Evolutionary conservation across 257 asterid species (phyloP), one percentile per base, ranked within the genome.

Genomic region (Capsicum rhomboideum): DNA sequence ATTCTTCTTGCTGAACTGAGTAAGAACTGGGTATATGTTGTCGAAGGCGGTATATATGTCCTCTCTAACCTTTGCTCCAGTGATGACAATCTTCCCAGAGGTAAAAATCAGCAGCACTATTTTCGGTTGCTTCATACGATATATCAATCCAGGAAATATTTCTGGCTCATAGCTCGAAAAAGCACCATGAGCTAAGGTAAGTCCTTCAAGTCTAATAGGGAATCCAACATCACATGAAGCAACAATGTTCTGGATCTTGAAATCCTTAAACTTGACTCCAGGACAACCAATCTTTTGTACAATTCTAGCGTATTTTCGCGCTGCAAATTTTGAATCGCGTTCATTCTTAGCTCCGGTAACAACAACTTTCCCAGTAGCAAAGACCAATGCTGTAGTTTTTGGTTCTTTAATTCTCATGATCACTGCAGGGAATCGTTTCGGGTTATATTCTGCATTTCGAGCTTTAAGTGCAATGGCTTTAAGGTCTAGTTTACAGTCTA

Each of bases 401-500:
- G 94, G 97, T 84, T 92, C 97, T 56, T 94, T 87, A 34, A 92
- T 90, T 88, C 97, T 87, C 97, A 92, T 90, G 86, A 92, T 92
- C 88, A 92, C 97, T 0, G 97, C 94, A 82, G 97, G 93, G 82
- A 92, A 92, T 89, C 93, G 93, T 95, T 94, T 95, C 26, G 97
- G 97, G 86, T 95, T 95, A 80, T 95, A 95, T 82, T 95, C 98
- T 46, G 98, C 98, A 88, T 93, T 95, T 12, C 96, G 91, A 52
- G 98, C 98, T 72, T 92, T 91, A 87, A 94, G 87, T 53, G 99
- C 99, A 82, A 95, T 92, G 17, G 95, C 90, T 89, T 94, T 95
- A 42, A 95, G 97, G 86, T 92, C 97, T 89, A 93, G 84, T 81
- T 95, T 95, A 11, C 67, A 91, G 84, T 91, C 93, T 90, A 95